Evolutionary conservation across 108 stramenopile species (phyloP).

Genomic region (Aurantiochytrium sp.): DNA sequence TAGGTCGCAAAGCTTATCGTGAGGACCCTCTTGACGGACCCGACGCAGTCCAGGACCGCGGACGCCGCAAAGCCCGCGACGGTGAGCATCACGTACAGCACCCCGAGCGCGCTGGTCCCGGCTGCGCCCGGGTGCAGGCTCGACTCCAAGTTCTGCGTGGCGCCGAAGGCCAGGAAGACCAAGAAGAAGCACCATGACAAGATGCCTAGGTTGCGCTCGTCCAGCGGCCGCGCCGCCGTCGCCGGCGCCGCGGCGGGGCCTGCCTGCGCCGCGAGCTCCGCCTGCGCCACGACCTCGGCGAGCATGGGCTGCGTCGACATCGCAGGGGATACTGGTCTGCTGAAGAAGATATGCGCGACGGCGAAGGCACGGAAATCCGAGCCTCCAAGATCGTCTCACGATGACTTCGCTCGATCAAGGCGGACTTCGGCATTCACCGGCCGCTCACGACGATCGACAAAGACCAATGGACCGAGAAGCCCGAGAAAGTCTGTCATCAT

Average conservation of each 20-base stretch:
- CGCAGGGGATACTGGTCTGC: not conserved
- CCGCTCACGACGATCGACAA: too few relatives aligned
- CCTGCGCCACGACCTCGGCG: too few relatives aligned
- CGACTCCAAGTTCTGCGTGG: not conserved
- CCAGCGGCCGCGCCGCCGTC: not conserved
- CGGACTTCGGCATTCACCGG: too few relatives aligned
- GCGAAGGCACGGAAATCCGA: too few relatives aligned
- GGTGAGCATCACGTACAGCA: not conserved
- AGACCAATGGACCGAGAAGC: too few relatives aligned
- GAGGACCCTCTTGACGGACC: not conserved
- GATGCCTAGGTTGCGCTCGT: not conserved
- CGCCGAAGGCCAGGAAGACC: slow-evolving; percentile 10
- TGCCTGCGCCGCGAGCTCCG: not conserved
- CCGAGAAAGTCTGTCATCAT: too few relatives aligned
- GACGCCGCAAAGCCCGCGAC: not conserved
- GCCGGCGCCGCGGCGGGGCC: not conserved
- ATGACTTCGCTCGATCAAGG: too few relatives aligned
- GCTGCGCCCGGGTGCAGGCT: not conserved
- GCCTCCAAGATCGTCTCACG: too few relatives aligned
- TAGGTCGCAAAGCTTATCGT: not conserved
- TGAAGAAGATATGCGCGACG: not conserved
- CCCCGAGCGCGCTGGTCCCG: not conserved
- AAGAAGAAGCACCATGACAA: not conserved
- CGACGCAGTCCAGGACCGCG: not conserved
- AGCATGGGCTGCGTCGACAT: not conserved